Conservation (phyloP, 768 basidiomycete species). For the Hygrocybe coccinea region DNA sequence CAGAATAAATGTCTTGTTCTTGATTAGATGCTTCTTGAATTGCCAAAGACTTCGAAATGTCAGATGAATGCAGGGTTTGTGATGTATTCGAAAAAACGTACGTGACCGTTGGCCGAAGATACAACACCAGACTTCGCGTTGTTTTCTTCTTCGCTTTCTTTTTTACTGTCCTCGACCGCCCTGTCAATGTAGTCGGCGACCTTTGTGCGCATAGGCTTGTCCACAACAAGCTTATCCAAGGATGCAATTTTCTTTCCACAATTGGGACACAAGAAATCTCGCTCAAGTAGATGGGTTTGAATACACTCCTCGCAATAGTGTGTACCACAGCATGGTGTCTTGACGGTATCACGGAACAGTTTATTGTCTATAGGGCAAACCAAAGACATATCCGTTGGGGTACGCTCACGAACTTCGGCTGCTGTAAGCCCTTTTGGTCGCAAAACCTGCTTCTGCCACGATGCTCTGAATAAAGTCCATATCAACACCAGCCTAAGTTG, state of each 20-base stretch:
- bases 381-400: slow-evolving; percentile 72
- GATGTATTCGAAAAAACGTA: slow-evolving; percentile 17
- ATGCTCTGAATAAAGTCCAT: slow-evolving; percentile 48
- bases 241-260: slow-evolving; percentile 86
- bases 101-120: slow-evolving; percentile 33
- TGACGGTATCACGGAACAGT: slow-evolving; percentile 90
- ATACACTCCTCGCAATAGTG: slow-evolving; percentile 97
- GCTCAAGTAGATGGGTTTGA: slow-evolving; percentile 87
- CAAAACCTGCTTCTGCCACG: slow-evolving; percentile 91
- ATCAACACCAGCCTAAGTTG: neutral
- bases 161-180: slow-evolving; percentile 72
- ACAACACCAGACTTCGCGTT: slow-evolving; percentile 18
- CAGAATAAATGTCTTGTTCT: slow-evolving; percentile 66
- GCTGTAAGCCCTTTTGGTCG: slow-evolving; percentile 77
- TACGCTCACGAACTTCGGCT: slow-evolving; percentile 83
- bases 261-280: slow-evolving; percentile 90
- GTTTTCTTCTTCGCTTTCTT: slow-evolving; percentile 50
- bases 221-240: slow-evolving; percentile 77
- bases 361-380: slow-evolving; percentile 89
- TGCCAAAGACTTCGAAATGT: slow-evolving; percentile 12
- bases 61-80: neutral
- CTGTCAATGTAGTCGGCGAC: slow-evolving; percentile 81
- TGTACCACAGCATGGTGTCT: slow-evolving; percentile 91
- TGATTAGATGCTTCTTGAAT: slow-evolving; percentile 21
- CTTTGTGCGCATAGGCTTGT: slow-evolving; percentile 72